A percentile compares a stretch with the other conserved stretches of the same genome.
Evolutionary conservation across 148 eudicot genomes (phyloP).

Genomic region (Rhododendron simsii): DNA sequence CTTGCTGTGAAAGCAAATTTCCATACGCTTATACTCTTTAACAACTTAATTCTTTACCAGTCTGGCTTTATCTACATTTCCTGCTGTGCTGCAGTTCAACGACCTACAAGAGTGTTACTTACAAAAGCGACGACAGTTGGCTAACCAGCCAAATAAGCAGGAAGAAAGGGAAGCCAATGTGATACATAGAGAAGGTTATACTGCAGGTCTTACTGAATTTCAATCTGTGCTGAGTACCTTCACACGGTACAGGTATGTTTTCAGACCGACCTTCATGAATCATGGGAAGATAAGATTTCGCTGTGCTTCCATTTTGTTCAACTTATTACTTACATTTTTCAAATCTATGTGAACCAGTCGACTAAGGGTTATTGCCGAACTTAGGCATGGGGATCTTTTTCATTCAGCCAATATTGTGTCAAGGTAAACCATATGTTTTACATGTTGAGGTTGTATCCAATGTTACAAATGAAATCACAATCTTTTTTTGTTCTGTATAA

Average conservation of each 20-base stretch:
- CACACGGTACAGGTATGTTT: conserved; percentile 51
- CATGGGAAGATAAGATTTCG: not conserved
- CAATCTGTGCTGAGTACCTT: conserved; percentile 57
- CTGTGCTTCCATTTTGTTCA: not conserved
- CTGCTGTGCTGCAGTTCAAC: conserved; percentile 36
- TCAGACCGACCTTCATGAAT: not conserved
- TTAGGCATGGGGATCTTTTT: conserved; percentile 57
- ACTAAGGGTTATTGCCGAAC: conserved; percentile 62
- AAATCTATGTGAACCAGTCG: conserved; percentile 39
- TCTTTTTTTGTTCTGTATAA: not conserved
- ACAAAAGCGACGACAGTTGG: conserved; percentile 54
- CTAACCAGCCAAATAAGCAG: conserved; percentile 27
- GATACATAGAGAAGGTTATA: conserved; percentile 48
- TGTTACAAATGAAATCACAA: not conserved
- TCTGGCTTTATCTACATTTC: conserved; percentile 4
- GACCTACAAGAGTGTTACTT: conserved; percentile 65
- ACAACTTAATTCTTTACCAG: not conserved
- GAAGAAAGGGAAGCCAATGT: conserved; percentile 38
- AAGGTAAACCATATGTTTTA: conserved; percentile 26
- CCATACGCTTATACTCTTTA: not conserved
- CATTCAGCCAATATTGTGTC: conserved; percentile 64
- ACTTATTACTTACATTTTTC: conserved; percentile 2
- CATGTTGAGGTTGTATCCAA: not conserved
- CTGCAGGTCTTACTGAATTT: conserved; percentile 51
- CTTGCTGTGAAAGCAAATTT: conserved; percentile 10